Base-by-base conservation (phyloP, 1,139 yeast species). In the Zygosaccharomyces sapae region DNA sequence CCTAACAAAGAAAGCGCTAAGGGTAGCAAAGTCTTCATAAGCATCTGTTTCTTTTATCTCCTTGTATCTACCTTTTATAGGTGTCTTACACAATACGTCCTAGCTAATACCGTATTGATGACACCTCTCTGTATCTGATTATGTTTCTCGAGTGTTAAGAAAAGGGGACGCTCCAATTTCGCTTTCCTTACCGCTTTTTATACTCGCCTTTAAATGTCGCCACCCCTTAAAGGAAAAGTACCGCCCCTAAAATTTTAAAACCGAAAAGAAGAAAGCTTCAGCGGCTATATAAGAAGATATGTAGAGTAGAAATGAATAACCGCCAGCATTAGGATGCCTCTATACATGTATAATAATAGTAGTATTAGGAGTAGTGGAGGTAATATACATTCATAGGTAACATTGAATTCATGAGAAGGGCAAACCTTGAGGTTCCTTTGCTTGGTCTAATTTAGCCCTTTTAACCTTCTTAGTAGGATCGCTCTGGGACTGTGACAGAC, bases 11-110 rank as follows among this genome's bases (percentile, higher is more conserved):
- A 72, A 36, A 80, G 64, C 45, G 85, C 85, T 50, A 83, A 68
- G 33, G 86, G 84, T 85, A 92, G 89, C 55, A 81, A 74, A 53
- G 76, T 81, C 50, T 90, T 83, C 58, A 81, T 79, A 67, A 62
- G 63, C 70, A 70, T 66, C 9, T 31, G 10, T 13, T 13, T 5
- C 25, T 31, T 24, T n/a, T n/a, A 4, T 36, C 2, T 24, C 10
- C 27, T 24, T 24, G 10, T 24, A 24, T 36, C 16, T n/a, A 4
- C 13, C 9, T 24, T 12, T 6, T 22, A 3, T 18, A 24, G 29
- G 29, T 36, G 27, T n/a, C 29, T 36, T 16, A 7, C 16, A 24
- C 19, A 38, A 18, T n/a, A 22, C 22, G 20, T 12, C 10, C 16
- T 13, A 38, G 19, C 33, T 13, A 27, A 5, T 29, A 29, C 5